These are phyloP conservation scores for Psidium guajava DNA, from an alignment of 345 rosid genomes.

Conservation along the genomic window DNA sequence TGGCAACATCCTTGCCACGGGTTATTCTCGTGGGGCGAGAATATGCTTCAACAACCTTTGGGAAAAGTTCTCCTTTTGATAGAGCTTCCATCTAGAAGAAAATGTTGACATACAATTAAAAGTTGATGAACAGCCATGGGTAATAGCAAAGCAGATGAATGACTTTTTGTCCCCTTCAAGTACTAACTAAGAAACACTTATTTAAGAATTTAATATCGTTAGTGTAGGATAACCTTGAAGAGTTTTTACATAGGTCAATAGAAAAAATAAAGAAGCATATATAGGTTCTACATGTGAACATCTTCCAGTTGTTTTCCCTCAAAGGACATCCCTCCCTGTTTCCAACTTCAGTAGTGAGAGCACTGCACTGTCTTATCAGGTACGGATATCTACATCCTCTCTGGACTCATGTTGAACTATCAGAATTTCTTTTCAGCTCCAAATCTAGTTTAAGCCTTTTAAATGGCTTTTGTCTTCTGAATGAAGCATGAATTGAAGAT, in stretches of 20 bases:
- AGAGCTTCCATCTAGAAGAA: conserved; percentile 59
- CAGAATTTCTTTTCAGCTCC: neutral
- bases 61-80: conserved; percentile 50
- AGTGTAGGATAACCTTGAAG: neutral
- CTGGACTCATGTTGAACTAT: neutral
- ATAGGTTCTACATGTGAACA: neutral
- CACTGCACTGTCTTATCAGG: neutral
- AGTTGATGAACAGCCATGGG: neutral
- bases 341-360: neutral
- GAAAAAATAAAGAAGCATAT: neutral
- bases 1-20: conserved; percentile 72
- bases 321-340: neutral
- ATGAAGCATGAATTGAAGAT: neutral
- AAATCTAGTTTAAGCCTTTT: neutral
- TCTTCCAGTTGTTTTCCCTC: neutral
- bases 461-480: neutral
- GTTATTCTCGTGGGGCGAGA: conserved; percentile 92
- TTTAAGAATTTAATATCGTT: neutral
- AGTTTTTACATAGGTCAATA: neutral
- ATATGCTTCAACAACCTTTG: conserved; percentile 78
- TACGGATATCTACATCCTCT: neutral
- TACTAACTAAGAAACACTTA: neutral
- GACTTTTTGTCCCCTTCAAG: neutral
- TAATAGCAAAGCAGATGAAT: neutral
- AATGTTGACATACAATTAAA: neutral